A percentile compares a stretch with the other conserved stretches of the same genome.
Conservation (phyloP, 148 eudicot species). For the Limonium bicolor region DNA sequence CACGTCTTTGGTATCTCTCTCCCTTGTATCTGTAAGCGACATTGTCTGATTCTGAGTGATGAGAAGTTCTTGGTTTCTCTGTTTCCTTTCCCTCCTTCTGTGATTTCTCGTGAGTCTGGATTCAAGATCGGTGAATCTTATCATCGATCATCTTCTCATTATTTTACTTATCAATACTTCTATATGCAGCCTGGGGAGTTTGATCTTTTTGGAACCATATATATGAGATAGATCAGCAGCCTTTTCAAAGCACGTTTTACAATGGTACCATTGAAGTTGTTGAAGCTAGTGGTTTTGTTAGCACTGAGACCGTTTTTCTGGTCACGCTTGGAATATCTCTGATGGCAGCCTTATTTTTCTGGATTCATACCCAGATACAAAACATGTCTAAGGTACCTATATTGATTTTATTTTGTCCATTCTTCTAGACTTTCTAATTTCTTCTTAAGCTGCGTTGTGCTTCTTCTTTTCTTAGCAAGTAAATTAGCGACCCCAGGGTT, state of each 20-base stretch:
- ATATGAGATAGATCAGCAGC: constrained; percentile 69
- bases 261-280: constrained; percentile 87
- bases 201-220: constrained; percentile 81
- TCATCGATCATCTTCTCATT: no score
- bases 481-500: background rate
- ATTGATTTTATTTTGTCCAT: background rate
- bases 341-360: constrained; percentile 51
- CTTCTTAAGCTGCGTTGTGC: background rate
- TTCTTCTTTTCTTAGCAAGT: background rate
- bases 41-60: no score
- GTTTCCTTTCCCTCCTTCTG: no score
- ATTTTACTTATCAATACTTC: no score
- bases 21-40: no score
- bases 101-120: no score
- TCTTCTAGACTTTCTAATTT: background rate
- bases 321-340: constrained; percentile 54
- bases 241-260: constrained; percentile 78
- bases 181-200: constrained; percentile 83
- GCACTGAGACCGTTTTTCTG: constrained; percentile 83
- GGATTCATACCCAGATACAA: constrained; percentile 58
- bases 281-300: constrained; percentile 65
- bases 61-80: no score
- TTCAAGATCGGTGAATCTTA: no score
- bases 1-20: no score
- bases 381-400: constrained; percentile 46